Evolutionary conservation across 805 yeast species (phyloP).

Genomic region (Metschnikowia aberdeeniae): DNA sequence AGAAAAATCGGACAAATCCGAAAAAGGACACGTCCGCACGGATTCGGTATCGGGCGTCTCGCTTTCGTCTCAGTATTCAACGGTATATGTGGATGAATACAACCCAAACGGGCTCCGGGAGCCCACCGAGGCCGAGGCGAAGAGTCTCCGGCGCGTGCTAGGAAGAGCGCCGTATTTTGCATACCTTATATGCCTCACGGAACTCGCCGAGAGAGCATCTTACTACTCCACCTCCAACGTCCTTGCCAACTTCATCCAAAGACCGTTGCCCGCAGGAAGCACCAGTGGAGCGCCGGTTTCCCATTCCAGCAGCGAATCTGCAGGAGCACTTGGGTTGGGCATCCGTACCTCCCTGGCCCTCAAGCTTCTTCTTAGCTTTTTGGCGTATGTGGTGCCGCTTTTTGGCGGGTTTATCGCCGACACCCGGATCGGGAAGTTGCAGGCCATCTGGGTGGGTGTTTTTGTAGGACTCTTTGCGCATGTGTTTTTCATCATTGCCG

Average conservation of each 20-base stretch:
- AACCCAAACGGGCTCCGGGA: constrained; percentile 37
- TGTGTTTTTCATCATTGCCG: constrained; percentile 46
- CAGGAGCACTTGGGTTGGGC: constrained; percentile 51
- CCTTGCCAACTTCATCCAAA: constrained; percentile 46
- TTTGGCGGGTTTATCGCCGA: constrained; percentile 52
- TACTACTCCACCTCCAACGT: constrained; percentile 46
- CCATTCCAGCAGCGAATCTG: constrained; percentile 29
- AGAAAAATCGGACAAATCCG: background rate
- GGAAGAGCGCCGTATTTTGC: too few species aligned
- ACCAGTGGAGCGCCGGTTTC: constrained; percentile 41
- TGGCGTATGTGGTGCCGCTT: constrained; percentile 49
- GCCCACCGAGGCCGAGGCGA: constrained; percentile 29
- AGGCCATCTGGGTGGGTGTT: constrained; percentile 48
- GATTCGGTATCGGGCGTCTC: background rate
- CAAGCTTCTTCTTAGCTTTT: constrained; percentile 43
- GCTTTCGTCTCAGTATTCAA: constrained; percentile 15
- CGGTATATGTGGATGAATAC: constrained; percentile 27
- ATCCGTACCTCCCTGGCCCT: constrained; percentile 45
- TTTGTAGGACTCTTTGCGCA: constrained; percentile 45
- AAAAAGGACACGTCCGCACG: background rate
- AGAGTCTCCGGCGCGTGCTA: too few species aligned
- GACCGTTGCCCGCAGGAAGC: constrained; percentile 48
- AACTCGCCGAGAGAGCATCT: constrained; percentile 52
- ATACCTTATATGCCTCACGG: constrained; percentile 45
- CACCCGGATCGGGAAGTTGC: constrained; percentile 43